Conservation (phyloP, 139 green algal species). For the Chlorokybus atmophyticus region DNA sequence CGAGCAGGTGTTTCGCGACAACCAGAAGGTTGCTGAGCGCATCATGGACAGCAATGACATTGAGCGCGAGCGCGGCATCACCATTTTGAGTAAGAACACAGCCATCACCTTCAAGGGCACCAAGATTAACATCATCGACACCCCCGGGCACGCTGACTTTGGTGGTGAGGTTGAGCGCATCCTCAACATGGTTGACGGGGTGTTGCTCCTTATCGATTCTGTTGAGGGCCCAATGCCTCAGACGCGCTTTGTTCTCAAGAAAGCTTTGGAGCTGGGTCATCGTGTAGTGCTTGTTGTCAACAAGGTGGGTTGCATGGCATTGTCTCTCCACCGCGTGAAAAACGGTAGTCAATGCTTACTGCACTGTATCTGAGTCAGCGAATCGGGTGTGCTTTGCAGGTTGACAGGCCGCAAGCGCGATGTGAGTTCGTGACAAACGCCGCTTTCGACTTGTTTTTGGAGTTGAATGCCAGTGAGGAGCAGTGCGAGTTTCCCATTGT, state of each 20-base stretch:
- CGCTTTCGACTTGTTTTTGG: slow-evolving; percentile 93
- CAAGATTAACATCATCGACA: slow-evolving; percentile 99
- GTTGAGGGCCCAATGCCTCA: slow-evolving; percentile 89
- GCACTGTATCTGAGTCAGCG: too few relatives aligned
- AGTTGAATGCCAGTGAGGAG: slow-evolving; percentile 84
- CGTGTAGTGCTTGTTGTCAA: slow-evolving; percentile 97
- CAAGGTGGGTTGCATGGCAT: too few relatives aligned
- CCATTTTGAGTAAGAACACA: slow-evolving; percentile 98
- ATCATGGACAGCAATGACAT: slow-evolving; percentile 97
- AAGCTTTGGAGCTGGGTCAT: slow-evolving; percentile 85
- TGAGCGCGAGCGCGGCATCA: slow-evolving; percentile 96
- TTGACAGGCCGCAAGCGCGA: slow-evolving; percentile 53
- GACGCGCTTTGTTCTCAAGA: slow-evolving; percentile 97
- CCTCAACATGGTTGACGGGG: slow-evolving; percentile 98
- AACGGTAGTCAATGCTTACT: too few relatives aligned
- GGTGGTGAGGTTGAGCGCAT: slow-evolving; percentile 97
- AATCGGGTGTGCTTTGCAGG: too few relatives aligned
- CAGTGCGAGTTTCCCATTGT: slow-evolving; percentile 60
- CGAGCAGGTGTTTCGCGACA: slow-evolving; percentile 38
- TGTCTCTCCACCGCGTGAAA: too few relatives aligned
- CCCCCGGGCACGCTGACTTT: slow-evolving; percentile 97
- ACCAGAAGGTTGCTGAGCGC: slow-evolving; percentile 63
- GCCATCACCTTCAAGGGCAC: slow-evolving; percentile 68
- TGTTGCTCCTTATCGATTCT: slow-evolving; percentile 90
- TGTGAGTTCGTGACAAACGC: slow-evolving; percentile 36